These are phyloP conservation scores for Pythium rhizo-oryzae DNA, from an alignment of 352 stramenopile species.

Conservation along the genomic window DNA sequence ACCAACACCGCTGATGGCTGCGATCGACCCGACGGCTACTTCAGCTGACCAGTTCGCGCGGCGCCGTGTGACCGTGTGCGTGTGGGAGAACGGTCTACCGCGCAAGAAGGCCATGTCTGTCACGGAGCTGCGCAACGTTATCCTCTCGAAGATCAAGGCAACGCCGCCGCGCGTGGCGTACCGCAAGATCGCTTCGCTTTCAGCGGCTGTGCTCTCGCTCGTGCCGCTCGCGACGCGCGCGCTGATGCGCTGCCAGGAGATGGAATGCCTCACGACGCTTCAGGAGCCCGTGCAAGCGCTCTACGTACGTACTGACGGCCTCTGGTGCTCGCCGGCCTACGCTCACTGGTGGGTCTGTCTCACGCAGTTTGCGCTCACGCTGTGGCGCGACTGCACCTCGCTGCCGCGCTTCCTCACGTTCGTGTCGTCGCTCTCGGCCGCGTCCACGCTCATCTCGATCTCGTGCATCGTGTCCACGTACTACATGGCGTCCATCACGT, in stretches of 20 bases:
- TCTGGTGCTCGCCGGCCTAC: no score
- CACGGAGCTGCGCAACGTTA: constrained; percentile 77
- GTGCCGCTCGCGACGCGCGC: constrained; percentile 62
- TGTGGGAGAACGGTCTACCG: constrained; percentile 72
- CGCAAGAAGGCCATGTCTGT: constrained; percentile 81
- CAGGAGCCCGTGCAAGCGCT: constrained; percentile 52
- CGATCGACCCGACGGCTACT: not conserved
- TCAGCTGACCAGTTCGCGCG: constrained; percentile 45
- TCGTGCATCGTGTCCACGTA: constrained; percentile 79
- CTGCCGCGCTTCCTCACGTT: constrained; percentile 18
- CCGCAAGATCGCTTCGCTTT: constrained; percentile 66
- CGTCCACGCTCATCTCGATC: constrained; percentile 52
- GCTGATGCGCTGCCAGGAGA: constrained; percentile 59
- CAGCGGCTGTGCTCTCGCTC: constrained; percentile 55
- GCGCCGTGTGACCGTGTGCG: constrained; percentile 72
- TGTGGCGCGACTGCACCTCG: constrained; percentile 29
- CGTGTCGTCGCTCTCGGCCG: constrained; percentile 29
- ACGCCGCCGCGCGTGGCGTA: constrained; percentile 67
- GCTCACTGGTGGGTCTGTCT: not conserved
- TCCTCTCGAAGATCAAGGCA: constrained; percentile 82
- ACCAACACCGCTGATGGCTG: constrained; percentile 18
- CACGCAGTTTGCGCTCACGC: constrained; percentile 7
- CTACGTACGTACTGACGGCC: constrained; percentile 25
- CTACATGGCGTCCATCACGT: constrained; percentile 73
- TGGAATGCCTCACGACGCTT: constrained; percentile 52